Base-by-base conservation (phyloP, 306 rosid species). In the Aeschynomene evenia region DNA sequence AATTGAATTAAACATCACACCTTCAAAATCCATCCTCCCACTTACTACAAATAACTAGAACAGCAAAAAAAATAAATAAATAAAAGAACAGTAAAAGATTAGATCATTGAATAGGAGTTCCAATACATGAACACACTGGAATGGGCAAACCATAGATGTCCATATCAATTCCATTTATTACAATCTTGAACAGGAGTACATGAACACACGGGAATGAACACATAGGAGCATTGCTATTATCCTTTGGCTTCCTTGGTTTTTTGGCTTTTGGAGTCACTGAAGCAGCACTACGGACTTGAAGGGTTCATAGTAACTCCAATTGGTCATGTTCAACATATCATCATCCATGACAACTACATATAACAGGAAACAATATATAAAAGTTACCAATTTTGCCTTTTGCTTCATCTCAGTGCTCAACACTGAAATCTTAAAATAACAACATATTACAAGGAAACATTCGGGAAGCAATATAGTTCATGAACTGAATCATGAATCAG, bases 241-340 rank as follows among this genome's bases (percentile, higher is more conserved):
- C 89, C 84, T 88, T 93, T 0, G 90, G 83, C 77, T 88, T 90
- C 82, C 90, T 78, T 15, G 96, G 89, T 73, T 85, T 93, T 63
- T 88, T 93, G 18, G 85, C 91, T 67, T 85, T 90, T 12, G 97
- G 94, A 24, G 83, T 28, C 31, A 4, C 31, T 13, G 84, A 77
- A 0, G 83, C 80, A 33, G 81, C 87, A 53, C 82, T 82, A 49
- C 79, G 78, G 2, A 69, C 53, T 55, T 93, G 67, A 86, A 87
- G 40, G 97, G 86, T 73, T 93, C 98, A 81, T 90, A 93, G 61
- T 86, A 93, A 53, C 97, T 94, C 98, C 98, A 93, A 73, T 90
- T 90, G 70, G 94, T 86, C 90, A 93, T 93, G 81, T 90, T 93
- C 84, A 93, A 65, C 7, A 88, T 86, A 83, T 93, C 97, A 72